Conservation (phyloP, 2,329 filamentous ascomycete genomes). For the Corinectria fuckeliana region DNA sequence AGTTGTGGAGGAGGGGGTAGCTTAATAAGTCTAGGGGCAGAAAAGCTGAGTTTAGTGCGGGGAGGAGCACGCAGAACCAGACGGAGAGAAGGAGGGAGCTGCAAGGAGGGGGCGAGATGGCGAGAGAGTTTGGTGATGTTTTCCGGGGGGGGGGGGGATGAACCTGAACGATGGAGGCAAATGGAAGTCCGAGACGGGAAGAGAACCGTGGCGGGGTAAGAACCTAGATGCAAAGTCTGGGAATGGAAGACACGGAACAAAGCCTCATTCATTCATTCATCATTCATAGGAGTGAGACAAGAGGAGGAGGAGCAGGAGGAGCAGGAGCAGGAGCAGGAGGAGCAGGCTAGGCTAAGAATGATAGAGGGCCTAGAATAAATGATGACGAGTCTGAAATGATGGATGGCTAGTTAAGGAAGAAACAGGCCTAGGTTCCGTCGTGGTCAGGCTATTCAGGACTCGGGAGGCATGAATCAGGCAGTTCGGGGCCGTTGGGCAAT, state of each 20-base stretch:
- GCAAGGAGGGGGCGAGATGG: neutral
- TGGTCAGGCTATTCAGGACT: neutral
- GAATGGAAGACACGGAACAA: neutral
- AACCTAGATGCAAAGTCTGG: too few species aligned
- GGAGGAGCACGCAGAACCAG: neutral
- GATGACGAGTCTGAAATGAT: neutral
- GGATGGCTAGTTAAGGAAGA: too few species aligned
- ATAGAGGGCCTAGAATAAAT: neutral
- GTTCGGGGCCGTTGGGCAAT: conserved; percentile 6
- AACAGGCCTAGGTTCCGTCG: neutral
- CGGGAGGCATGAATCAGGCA: neutral
- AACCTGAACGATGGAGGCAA: neutral
- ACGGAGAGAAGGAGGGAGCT: too few species aligned
- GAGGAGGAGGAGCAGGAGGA: too few species aligned
- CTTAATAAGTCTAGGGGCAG: neutral
- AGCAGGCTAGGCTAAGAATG: too few species aligned
- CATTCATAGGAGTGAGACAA: neutral
- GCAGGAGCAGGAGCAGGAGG: too few species aligned
- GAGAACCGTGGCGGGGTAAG: neutral
- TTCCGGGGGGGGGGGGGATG: neutral
- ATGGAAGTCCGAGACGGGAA: neutral
- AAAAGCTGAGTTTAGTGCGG: neutral
- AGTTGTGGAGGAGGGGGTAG: neutral
- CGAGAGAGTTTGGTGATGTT: neutral
- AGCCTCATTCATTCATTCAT: neutral